phyloP scores from a whole-genome alignment of 176 grass and related monocot genomes.

The Lolium multiflorum region DNA sequence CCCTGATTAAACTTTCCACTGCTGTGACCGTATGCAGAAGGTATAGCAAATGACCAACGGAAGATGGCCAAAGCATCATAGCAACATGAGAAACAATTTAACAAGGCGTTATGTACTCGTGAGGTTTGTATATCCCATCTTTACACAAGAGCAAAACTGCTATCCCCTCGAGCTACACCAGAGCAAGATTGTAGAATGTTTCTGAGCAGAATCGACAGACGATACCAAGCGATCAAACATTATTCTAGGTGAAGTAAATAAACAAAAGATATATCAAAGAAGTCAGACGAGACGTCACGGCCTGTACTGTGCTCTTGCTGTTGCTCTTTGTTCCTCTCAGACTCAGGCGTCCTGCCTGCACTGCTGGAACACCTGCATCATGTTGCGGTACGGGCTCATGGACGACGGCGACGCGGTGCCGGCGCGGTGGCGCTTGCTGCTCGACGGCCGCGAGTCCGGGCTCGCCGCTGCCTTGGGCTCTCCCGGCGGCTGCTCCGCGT shows the following conservation, averaged over 20 bases:
- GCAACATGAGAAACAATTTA: background rate
- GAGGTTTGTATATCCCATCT: constrained; percentile 38
- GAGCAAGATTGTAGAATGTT: background rate
- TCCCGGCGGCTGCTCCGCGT: background rate
- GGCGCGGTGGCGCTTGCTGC: constrained; percentile 60
- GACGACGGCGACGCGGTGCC: constrained; percentile 45
- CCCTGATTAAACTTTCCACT: too few relatives aligned
- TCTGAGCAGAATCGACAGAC: background rate
- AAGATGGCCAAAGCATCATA: background rate
- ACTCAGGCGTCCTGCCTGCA: constrained; percentile 53
- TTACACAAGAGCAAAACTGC: constrained; percentile 37
- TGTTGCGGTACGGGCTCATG: constrained; percentile 54
- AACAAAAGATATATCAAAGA: background rate
- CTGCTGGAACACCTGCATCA: constrained; percentile 69
- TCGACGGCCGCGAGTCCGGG: constrained; percentile 48
- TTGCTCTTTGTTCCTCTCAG: background rate
- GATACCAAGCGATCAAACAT: background rate
- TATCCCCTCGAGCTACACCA: background rate
- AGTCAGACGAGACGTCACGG: constrained; percentile 33
- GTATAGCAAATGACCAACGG: too few relatives aligned
- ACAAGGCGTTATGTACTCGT: constrained; percentile 11
- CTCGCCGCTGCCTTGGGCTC: constrained; percentile 38
- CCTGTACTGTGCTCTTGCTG: background rate
- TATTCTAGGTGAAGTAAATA: background rate
- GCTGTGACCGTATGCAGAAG: too few relatives aligned